Evolutionary conservation across 192 early-diverging fungal genomes (phyloP).

Genomic region (Martensiomyces pterosporus): DNA sequence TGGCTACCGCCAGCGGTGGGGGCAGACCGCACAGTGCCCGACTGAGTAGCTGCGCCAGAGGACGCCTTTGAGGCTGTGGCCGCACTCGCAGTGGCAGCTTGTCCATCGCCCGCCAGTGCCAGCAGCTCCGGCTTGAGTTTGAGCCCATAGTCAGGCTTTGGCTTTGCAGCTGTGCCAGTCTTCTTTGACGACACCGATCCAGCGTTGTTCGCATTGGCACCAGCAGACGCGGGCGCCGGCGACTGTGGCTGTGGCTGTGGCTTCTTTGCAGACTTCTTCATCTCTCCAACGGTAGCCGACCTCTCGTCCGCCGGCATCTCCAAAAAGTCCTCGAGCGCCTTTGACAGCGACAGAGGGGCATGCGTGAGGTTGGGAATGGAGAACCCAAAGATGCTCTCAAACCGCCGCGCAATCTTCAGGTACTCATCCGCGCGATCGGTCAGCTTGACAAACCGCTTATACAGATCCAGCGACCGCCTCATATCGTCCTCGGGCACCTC

Average conservation of each 20-base stretch:
- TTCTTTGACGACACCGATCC: too few relatives aligned
- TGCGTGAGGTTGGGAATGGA: conserved; percentile 48
- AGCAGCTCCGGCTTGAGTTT: conserved; percentile 44
- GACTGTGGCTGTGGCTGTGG: conserved; percentile 1
- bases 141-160: conserved; percentile 44
- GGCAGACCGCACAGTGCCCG: conserved; percentile 7
- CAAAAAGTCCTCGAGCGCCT: conserved; percentile 50
- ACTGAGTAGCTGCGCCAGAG: not conserved
- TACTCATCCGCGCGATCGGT: conserved; percentile 51
- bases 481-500: conserved; percentile 48
- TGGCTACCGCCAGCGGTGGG: conserved; percentile 1
- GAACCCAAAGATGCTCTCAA: conserved; percentile 49
- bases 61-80: not conserved
- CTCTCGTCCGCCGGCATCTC: conserved; percentile 42
- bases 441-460: conserved; percentile 53
- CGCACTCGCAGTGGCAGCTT: not conserved
- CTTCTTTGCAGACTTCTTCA: conserved; percentile 26
- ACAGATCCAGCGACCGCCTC: conserved; percentile 49
- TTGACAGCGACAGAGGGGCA: conserved; percentile 50
- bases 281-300: conserved; percentile 15
- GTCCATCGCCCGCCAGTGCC: conserved; percentile 12
- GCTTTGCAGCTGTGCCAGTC: not conserved
- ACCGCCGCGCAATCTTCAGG: conserved; percentile 44
- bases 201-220: not conserved
- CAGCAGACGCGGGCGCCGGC: not conserved